phyloP scores from a whole-genome alignment of 2,329 filamentous ascomycete species.

The Didymellaceae sp. region DNA sequence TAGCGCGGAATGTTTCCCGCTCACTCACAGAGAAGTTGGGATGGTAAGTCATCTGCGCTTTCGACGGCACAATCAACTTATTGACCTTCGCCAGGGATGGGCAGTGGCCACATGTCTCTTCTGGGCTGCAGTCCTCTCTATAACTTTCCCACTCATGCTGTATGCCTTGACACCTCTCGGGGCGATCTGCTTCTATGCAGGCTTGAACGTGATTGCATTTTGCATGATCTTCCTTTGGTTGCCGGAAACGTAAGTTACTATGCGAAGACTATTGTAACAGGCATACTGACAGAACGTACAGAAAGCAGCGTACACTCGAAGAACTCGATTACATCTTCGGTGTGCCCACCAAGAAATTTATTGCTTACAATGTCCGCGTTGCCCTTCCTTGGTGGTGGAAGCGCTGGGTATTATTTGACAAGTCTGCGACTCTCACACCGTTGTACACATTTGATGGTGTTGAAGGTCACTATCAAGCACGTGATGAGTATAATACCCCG shows the following conservation, averaged over 20 bases:
- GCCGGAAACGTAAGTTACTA: constrained; percentile 15
- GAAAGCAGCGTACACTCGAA: constrained; percentile 56
- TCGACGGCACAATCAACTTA: background rate
- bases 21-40: constrained; percentile 63
- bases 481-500: background rate
- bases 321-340: constrained; percentile 60
- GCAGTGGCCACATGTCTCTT: constrained; percentile 71
- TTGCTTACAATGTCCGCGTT: constrained; percentile 39
- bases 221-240: constrained; percentile 58
- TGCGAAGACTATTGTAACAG: background rate
- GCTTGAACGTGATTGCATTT: constrained; percentile 66
- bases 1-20: constrained; percentile 61
- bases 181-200: constrained; percentile 68
- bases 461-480: constrained; percentile 1
- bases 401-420: constrained; percentile 45
- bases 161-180: constrained; percentile 58
- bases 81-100: constrained; percentile 46
- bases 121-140: constrained; percentile 64
- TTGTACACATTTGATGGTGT: constrained; percentile 38
- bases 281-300: constrained; percentile 3
- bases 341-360: constrained; percentile 51
- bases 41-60: constrained; percentile 26
- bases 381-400: constrained; percentile 55
- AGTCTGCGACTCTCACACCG: constrained; percentile 30
- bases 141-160: constrained; percentile 68